Evolutionary conservation across 1,284 basidiomycete species (phyloP).

Genomic region (Melampsora americana): DNA sequence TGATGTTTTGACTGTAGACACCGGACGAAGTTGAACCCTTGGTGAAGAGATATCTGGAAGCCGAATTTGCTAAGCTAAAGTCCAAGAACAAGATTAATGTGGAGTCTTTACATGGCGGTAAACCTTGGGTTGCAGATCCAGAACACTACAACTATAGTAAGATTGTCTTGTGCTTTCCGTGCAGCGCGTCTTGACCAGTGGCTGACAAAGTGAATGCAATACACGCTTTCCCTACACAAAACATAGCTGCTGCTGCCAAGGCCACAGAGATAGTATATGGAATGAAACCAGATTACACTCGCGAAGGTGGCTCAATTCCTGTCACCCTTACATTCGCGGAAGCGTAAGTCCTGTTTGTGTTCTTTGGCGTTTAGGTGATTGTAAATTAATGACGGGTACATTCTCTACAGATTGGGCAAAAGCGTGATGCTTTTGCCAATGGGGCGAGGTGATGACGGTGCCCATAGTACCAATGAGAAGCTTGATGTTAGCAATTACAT

Average conservation of each 20-base stretch:
- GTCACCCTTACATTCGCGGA: slow-evolving; percentile 95
- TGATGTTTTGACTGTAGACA: slow-evolving; percentile 54
- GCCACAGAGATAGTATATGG: slow-evolving; percentile 80
- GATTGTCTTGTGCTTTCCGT: slow-evolving; percentile 2
- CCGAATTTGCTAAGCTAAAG: slow-evolving; percentile 51
- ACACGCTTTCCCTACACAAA: slow-evolving; percentile 59
- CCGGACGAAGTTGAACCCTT: slow-evolving; percentile 55
- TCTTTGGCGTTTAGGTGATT: no score
- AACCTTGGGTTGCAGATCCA: slow-evolving; percentile 54
- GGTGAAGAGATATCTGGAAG: slow-evolving; percentile 51
- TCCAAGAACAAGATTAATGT: slow-evolving; percentile 53
- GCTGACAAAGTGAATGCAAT: no score
- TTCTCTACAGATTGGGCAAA: slow-evolving; percentile 60
- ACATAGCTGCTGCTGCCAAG: slow-evolving; percentile 82
- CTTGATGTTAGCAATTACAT: slow-evolving; percentile 90
- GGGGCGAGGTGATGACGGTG: slow-evolving; percentile 89
- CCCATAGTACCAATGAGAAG: slow-evolving; percentile 94
- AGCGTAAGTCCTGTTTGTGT: no score
- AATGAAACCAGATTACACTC: slow-evolving; percentile 77
- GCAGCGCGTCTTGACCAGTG: neutral
- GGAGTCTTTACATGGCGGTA: slow-evolving; percentile 50
- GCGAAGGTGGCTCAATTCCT: slow-evolving; percentile 94
- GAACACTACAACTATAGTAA: slow-evolving; percentile 44
- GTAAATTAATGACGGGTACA: no score
- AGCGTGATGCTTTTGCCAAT: slow-evolving; percentile 85